Conservation (phyloP, 805 yeast species). For the Dipodascopsis uninucleata region DNA sequence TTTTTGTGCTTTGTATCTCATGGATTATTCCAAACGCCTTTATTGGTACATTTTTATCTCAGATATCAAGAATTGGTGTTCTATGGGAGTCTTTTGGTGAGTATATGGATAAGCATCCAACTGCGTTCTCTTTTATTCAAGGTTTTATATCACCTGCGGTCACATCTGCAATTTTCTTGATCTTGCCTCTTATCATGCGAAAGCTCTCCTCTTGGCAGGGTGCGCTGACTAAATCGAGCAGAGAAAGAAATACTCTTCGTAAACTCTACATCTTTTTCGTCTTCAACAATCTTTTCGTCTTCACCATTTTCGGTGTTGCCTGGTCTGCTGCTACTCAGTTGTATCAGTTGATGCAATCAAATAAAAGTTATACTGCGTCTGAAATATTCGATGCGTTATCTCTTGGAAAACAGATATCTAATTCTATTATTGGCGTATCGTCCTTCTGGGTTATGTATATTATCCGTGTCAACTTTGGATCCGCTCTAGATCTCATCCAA, state of each 20-base stretch:
- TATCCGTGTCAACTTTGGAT: conserved; percentile 34
- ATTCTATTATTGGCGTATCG: conserved; percentile 39
- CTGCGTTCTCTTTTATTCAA: conserved; percentile 37
- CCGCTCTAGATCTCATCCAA: conserved; percentile 36
- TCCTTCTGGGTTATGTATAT: conserved; percentile 44
- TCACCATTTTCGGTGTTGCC: conserved; percentile 39
- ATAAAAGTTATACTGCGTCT: conserved; percentile 23
- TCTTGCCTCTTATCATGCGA: conserved; percentile 38
- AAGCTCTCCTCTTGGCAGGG: conserved; percentile 40
- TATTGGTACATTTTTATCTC: conserved; percentile 40
- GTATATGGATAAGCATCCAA: conserved; percentile 31
- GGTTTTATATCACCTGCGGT: conserved; percentile 40
- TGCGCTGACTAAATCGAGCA: conserved; percentile 36
- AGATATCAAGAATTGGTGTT: conserved; percentile 37
- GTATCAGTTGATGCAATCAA: conserved; percentile 24
- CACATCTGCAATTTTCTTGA: conserved; percentile 36
- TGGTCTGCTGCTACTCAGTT: conserved; percentile 39
- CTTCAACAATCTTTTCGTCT: conserved; percentile 39
- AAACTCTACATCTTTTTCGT: conserved; percentile 40
- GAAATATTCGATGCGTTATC: conserved; percentile 33
- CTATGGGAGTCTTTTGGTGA: conserved; percentile 36
- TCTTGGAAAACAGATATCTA: conserved; percentile 36
- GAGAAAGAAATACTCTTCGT: conserved; percentile 39
- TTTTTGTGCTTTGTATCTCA: conserved; percentile 31
- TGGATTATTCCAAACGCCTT: conserved; percentile 43